Base-by-base conservation (phyloP, 1,139 yeast genomes). In the Hyphopichia pseudoburtonii region DNA sequence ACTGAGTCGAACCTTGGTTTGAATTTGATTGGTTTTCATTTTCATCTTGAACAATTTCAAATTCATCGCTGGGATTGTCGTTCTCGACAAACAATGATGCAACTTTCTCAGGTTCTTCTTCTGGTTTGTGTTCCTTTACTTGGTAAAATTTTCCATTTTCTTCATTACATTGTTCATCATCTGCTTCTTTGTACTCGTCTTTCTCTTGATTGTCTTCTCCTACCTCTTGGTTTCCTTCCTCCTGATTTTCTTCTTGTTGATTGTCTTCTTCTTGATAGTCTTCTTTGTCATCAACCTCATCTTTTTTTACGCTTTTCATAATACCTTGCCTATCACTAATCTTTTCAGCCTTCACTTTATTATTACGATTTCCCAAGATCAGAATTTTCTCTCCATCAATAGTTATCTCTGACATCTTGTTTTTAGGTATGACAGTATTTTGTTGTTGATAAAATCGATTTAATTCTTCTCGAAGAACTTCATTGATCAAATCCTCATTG, bases 401-500 rank as follows among this genome's bases (percentile, higher is more conserved):
- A 3, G 24, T 34, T 7, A 37, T 33, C 11, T 33, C 39, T 12
- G 30, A 15, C n/a, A 27, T 36, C 6, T 25, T 36, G 40, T 50
- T 60, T 37, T 54, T 57, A 2, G 80, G 80, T 11, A 74, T 64
- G 10, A 60, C 57, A 35, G 71, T 64, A 28, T 73, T 81, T 44
- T 73, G 76, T 0, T 49, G 42, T 32, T 72, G 67, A 51, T 69
- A 83, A 45, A 73, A 70, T 2, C 56, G 52, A 1, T 52, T 48
- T 17, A 83, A 45, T 26, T 60, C 55, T 18, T 60, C 67, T 38
- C 74, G 63, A 3, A 88, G 49, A 1, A 62, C 59, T 28, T 82
- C 85, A 7, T 85, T 50, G 1, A 89, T 56, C 11, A 62, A 57
- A 4, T 61, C 58, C 55, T 90, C 97, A 43, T 79, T 71, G 39